Conservation (phyloP, 2,329 filamentous ascomycete genomes). For the Grosmannia clavigera region DNA sequence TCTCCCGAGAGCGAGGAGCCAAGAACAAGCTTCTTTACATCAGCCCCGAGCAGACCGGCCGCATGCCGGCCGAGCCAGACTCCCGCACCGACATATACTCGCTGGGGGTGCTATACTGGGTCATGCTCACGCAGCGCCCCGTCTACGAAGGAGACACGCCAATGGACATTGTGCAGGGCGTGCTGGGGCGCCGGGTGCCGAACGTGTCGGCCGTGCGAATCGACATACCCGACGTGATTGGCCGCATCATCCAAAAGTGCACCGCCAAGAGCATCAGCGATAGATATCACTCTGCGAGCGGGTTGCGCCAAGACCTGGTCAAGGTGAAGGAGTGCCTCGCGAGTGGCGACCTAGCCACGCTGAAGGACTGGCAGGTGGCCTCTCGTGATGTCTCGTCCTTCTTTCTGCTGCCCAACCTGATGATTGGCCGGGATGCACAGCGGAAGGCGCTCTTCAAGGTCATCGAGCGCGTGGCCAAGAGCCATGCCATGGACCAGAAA, state of each 20-base stretch:
- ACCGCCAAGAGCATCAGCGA: slow-evolving; percentile 80
- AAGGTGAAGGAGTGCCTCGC: slow-evolving; percentile 62
- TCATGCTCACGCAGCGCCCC: slow-evolving; percentile 63
- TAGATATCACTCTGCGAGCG: slow-evolving; percentile 79
- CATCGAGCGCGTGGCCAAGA: slow-evolving; percentile 63
- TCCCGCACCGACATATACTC: slow-evolving; percentile 89
- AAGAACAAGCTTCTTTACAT: slow-evolving; percentile 87
- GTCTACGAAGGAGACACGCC: slow-evolving; percentile 71
- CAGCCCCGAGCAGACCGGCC: slow-evolving; percentile 86
- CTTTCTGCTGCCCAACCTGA: slow-evolving; percentile 70
- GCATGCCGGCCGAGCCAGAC: slow-evolving; percentile 85
- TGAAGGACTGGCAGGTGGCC: slow-evolving; percentile 65
- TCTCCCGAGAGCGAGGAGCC: slow-evolving; percentile 74
- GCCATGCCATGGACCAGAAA: slow-evolving; percentile 38
- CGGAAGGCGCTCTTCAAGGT: slow-evolving; percentile 57
- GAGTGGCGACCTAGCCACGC: slow-evolving; percentile 57
- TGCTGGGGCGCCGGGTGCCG: slow-evolving; percentile 67
- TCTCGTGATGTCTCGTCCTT: slow-evolving; percentile 85
- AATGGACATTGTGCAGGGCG: slow-evolving; percentile 83
- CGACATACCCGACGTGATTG: slow-evolving; percentile 74
- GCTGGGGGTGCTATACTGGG: slow-evolving; percentile 81
- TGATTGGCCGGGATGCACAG: slow-evolving; percentile 70
- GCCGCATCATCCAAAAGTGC: slow-evolving; percentile 79
- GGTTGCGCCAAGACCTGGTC: slow-evolving; percentile 68
- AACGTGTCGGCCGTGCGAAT: slow-evolving; percentile 64